Conservation (phyloP, 1,284 basidiomycete genomes). For the Naganishia cerealis region DNA sequence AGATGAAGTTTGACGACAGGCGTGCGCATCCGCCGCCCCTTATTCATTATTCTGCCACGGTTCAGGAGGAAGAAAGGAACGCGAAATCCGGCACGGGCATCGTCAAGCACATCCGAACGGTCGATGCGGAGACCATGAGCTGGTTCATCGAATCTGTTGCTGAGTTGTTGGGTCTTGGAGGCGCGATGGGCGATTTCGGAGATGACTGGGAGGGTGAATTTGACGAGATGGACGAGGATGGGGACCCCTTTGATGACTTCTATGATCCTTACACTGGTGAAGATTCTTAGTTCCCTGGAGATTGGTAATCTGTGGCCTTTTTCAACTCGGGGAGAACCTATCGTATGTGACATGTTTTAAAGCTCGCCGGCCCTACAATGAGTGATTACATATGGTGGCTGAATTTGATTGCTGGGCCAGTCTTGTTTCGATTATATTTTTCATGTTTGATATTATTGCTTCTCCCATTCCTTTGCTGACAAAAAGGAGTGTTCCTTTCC, state of each 20-base stretch:
- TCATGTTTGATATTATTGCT: too few relatives aligned
- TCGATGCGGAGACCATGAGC: slow-evolving; percentile 18
- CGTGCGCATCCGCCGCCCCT: slow-evolving; percentile 19
- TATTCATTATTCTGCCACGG: slow-evolving; percentile 11
- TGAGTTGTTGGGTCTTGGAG: slow-evolving; percentile 23
- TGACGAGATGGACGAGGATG: slow-evolving; percentile 11
- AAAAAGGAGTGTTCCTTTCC: too few relatives aligned
- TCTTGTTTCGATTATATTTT: too few relatives aligned
- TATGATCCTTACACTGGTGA: slow-evolving; percentile 1
- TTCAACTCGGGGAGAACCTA: too few relatives aligned
- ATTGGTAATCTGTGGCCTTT: too few relatives aligned
- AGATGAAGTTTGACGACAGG: slow-evolving; percentile 16
- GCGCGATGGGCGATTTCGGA: neutral
- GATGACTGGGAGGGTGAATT: neutral
- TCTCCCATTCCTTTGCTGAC: too few relatives aligned
- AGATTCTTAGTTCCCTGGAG: neutral
- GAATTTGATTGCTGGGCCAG: too few relatives aligned
- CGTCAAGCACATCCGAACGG: slow-evolving; percentile 1
- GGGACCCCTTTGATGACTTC: slow-evolving; percentile 2
- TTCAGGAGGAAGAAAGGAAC: neutral
- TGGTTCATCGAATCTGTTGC: slow-evolving; percentile 22
- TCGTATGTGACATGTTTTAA: too few relatives aligned
- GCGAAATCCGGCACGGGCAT: neutral
- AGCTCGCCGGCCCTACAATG: too few relatives aligned
- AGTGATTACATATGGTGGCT: too few relatives aligned